Percentiles rank a stretch among this genome's conserved stretches.
phyloP scores from a whole-genome alignment of 345 rosid species.

The Cochlearia excelsa region DNA sequence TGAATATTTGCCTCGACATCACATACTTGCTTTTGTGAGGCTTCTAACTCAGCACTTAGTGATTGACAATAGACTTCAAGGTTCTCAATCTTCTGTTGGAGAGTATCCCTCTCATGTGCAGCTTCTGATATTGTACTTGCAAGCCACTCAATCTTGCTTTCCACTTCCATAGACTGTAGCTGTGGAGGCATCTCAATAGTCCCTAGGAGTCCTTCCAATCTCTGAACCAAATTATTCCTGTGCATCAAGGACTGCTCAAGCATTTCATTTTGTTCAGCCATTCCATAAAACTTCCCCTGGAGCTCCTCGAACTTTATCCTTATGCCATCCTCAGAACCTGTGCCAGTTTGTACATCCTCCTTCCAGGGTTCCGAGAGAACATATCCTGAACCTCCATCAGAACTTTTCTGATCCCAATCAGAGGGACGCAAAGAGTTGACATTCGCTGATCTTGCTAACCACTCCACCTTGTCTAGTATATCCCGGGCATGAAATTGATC shows the following conservation, averaged over 20 bases:
- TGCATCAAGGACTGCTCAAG: constrained; percentile 93
- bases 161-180: constrained; percentile 67
- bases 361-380: constrained; percentile 67
- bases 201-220: constrained; percentile 82
- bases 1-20: constrained; percentile 55
- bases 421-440: constrained; percentile 52
- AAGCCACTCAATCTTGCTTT: constrained; percentile 82
- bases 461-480: constrained; percentile 86
- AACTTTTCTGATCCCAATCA: constrained; percentile 75
- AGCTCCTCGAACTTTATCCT: constrained; percentile 87
- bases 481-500: constrained; percentile 87
- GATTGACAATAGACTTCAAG: constrained; percentile 59
- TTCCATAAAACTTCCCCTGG: constrained; percentile 79
- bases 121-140: constrained; percentile 67
- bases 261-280: constrained; percentile 99
- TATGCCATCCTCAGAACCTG: constrained; percentile 63
- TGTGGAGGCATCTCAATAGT: constrained; percentile 67
- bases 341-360: constrained; percentile 60
- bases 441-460: constrained; percentile 76
- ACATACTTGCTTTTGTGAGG: constrained; percentile 47
- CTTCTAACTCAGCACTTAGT: constrained; percentile 65
- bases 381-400: constrained; percentile 64
- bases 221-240: constrained; percentile 78
- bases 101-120: constrained; percentile 51
- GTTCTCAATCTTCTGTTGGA: constrained; percentile 59